Conservation (phyloP, 2,329 filamentous ascomycete genomes). For the Chaetomium sp. region DNA sequence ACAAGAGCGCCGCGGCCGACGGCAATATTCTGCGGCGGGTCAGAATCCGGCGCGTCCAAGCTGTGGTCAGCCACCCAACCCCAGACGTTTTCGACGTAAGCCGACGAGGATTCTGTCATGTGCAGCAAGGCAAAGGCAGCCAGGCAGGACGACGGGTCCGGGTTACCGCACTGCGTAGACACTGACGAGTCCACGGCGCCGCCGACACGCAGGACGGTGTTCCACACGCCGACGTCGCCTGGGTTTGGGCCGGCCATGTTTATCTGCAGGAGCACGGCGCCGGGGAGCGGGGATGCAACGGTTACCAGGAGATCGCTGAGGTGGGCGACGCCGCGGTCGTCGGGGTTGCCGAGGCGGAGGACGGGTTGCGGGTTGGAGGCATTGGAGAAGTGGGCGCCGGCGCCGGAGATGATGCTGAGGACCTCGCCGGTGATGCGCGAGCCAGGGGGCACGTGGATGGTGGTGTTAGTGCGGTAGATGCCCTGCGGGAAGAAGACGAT, state of each 20-base stretch:
- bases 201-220: slow-evolving; percentile 40
- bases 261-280: slow-evolving; percentile 51
- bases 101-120: slow-evolving; percentile 36
- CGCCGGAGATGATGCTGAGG: slow-evolving; percentile 45
- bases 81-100: slow-evolving; percentile 51
- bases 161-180: slow-evolving; percentile 31
- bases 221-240: slow-evolving; percentile 43
- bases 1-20: slow-evolving; percentile 42
- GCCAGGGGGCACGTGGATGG: slow-evolving; percentile 43
- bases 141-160: slow-evolving; percentile 35
- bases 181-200: slow-evolving; percentile 37
- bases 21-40: slow-evolving; percentile 33
- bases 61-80: slow-evolving; percentile 43
- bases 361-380: slow-evolving; percentile 39
- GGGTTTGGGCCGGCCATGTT: slow-evolving; percentile 29
- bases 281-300: slow-evolving; percentile 53
- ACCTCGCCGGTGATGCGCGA: slow-evolving; percentile 50
- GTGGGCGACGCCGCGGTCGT: slow-evolving; percentile 54
- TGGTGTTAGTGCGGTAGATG: slow-evolving; percentile 46
- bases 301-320: slow-evolving; percentile 59
- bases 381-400: slow-evolving; percentile 40
- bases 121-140: slow-evolving; percentile 45
- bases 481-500: slow-evolving; percentile 51
- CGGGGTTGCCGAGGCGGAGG: slow-evolving; percentile 47
- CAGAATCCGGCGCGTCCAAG: slow-evolving; percentile 24